These are phyloP conservation scores for Tylopilus sp. DNA, from an alignment of 768 basidiomycete genomes.

Conservation along the genomic window DNA sequence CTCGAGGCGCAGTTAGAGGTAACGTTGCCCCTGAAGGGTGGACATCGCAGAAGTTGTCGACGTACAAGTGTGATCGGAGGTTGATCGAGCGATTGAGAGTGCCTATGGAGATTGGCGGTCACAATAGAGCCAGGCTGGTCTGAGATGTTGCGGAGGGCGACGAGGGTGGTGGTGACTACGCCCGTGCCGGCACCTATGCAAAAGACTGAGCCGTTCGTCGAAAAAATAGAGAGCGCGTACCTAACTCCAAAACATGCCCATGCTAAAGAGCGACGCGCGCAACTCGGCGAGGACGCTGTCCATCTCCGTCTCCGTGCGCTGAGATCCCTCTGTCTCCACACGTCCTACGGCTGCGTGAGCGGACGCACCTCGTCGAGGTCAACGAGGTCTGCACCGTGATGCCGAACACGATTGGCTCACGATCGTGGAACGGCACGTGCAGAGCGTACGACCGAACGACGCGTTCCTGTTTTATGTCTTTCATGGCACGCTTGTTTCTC, in stretches of 20 bases:
- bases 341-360: too few species aligned
- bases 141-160: slow-evolving; percentile 42
- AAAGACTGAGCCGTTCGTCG: background rate
- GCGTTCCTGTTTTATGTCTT: slow-evolving; percentile 64
- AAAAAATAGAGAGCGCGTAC: slow-evolving; percentile 35
- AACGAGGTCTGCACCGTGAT: slow-evolving; percentile 83
- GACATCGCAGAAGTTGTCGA: slow-evolving; percentile 76
- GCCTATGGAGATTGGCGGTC: slow-evolving; percentile 74
- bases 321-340: slow-evolving; percentile 94
- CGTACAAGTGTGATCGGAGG: background rate
- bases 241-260: slow-evolving; percentile 63
- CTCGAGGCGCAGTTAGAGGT: slow-evolving; percentile 38
- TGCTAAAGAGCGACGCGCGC: slow-evolving; percentile 39
- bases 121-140: slow-evolving; percentile 40
- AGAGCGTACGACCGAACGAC: slow-evolving; percentile 39
- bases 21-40: slow-evolving; percentile 72
- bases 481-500: too few species aligned
- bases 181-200: slow-evolving; percentile 81
- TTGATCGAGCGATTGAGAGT: slow-evolving; percentile 5
- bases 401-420: slow-evolving; percentile 34
- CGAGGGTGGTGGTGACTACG: slow-evolving; percentile 67
- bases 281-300: slow-evolving; percentile 16
- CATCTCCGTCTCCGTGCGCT: slow-evolving; percentile 50
- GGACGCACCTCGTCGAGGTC: slow-evolving; percentile 84
- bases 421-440: background rate